Conservation (phyloP, 306 rosid genomes). For the Dalbergia oliveri region DNA sequence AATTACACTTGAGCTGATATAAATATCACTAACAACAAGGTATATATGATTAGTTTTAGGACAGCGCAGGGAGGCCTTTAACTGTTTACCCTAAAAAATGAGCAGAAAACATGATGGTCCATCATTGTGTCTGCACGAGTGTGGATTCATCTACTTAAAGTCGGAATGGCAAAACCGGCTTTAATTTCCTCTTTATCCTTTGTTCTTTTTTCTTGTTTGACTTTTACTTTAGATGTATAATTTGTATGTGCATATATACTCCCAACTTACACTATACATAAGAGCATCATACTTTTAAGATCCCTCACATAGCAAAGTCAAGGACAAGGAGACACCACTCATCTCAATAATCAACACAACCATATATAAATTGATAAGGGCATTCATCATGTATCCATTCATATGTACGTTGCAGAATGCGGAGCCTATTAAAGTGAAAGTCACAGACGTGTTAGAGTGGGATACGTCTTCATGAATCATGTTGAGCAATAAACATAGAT, state of each 20-base stretch:
- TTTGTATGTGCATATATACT: slow-evolving; percentile 1
- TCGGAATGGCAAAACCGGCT: slow-evolving; percentile 40
- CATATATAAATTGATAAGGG: neutral
- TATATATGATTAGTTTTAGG: slow-evolving; percentile 4
- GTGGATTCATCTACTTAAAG: slow-evolving; percentile 27
- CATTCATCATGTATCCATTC: neutral
- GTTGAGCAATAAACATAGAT: neutral
- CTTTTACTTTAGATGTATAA: slow-evolving; percentile 28
- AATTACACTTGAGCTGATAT: neutral
- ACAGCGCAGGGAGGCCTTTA: neutral
- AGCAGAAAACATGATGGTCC: slow-evolving; percentile 33
- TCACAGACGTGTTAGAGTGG: slow-evolving; percentile 20
- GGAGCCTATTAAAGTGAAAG: neutral
- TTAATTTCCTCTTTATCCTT: slow-evolving; percentile 13
- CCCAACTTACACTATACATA: neutral
- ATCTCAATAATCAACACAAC: neutral
- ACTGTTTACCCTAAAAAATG: neutral
- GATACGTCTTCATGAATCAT: slow-evolving; percentile 28
- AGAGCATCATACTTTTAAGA: neutral
- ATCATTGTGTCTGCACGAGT: slow-evolving; percentile 47
- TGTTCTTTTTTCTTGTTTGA: slow-evolving; percentile 31
- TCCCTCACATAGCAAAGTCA: neutral
- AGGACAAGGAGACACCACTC: slow-evolving; percentile 36
- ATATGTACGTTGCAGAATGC: slow-evolving; percentile 8
- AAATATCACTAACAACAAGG: slow-evolving; percentile 16